Evolutionary conservation across 2,329 filamentous ascomycete species (phyloP), one percentile per base, ranked within the genome.

Genomic region (Xylaria polymorpha): DNA sequence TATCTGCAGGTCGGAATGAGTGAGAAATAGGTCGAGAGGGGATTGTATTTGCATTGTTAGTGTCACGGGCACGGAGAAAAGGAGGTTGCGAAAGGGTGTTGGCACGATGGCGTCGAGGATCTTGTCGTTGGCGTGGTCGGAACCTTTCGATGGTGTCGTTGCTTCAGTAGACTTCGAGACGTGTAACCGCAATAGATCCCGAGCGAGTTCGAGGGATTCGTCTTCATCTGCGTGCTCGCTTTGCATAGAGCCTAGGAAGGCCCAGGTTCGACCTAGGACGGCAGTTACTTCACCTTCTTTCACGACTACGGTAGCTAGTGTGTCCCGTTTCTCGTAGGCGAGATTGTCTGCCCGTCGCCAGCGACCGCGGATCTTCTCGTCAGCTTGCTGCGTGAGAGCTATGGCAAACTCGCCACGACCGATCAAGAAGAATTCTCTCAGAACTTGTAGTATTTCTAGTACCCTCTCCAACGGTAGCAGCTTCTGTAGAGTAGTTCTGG

Each of bases 361-460:
- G 59, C 93, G 89, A 72, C 88, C 90, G n/a, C 89, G 87, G 29
- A 96, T 87, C 73, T 90, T 91, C 64, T 91, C 88, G 73, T 98
- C 94, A 0, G 95, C 94, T 81, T 98, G 93, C 43, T 91, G 88
- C 0, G 97, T 93, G 32, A 99, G 81, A 0, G 92, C 91, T 81
- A 96, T 90, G 22, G 94, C 94, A 79, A 99, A 99, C 79, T 98
- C 96, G 61, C 95, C 95, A 41, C 93, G 88, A 0, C 92, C 91
- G 0, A 99, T 85, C 2, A 99, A 86, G 73, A 98, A 93, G 80
- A 97, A 98, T 66, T 96, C 91, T 57, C 94, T 88, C 0, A 98
- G 85, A 9, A 98, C 84, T 35, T 89, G 88, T 15, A 98, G 83
- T 59, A 92, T 89, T 72, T 96, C 91, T 6, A 93, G 83, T 4